These are phyloP conservation scores for Pseudoscleropodium purum DNA, from an alignment of 225 moss, liverwort and hornwort species.

Conservation along the genomic window DNA sequence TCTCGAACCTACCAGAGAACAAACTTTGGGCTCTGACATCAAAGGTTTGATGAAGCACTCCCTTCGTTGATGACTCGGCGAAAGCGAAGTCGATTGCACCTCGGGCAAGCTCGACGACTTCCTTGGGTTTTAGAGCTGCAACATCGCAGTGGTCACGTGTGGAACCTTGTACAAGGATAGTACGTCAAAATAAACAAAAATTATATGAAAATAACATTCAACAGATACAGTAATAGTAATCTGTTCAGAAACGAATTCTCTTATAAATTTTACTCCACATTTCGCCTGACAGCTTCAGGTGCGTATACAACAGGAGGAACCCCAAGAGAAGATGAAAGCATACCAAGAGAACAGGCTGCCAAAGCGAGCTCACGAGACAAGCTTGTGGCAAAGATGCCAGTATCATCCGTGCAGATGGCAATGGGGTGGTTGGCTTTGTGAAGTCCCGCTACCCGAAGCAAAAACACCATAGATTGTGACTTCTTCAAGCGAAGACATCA, in stretches of 20 bases:
- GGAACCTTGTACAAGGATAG: background rate
- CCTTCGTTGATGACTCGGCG: constrained; percentile 17
- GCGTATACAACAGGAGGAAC: background rate
- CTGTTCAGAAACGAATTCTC: background rate
- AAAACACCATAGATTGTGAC: background rate
- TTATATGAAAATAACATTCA: background rate
- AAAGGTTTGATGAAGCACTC: constrained; percentile 12
- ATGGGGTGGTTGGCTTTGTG: constrained; percentile 44
- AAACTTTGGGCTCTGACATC: constrained; percentile 9
- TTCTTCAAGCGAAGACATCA: background rate
- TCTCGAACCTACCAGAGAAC: background rate
- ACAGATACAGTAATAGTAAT: background rate
- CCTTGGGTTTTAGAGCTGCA: constrained; percentile 29
- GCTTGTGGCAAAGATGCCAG: constrained; percentile 46
- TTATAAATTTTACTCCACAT: background rate
- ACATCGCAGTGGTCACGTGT: background rate
- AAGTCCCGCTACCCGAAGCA: constrained; percentile 19
- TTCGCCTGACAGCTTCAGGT: background rate
- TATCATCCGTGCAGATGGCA: constrained; percentile 53
- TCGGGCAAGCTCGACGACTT: constrained; percentile 25
- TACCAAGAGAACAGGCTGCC: constrained; percentile 46
- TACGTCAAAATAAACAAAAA: background rate
- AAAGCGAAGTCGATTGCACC: constrained; percentile 27
- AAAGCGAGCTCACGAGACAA: constrained; percentile 44
- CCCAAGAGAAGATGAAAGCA: background rate